phyloP scores from a whole-genome alignment of 116 monocot genomes.

The Posidonia oceanica region DNA sequence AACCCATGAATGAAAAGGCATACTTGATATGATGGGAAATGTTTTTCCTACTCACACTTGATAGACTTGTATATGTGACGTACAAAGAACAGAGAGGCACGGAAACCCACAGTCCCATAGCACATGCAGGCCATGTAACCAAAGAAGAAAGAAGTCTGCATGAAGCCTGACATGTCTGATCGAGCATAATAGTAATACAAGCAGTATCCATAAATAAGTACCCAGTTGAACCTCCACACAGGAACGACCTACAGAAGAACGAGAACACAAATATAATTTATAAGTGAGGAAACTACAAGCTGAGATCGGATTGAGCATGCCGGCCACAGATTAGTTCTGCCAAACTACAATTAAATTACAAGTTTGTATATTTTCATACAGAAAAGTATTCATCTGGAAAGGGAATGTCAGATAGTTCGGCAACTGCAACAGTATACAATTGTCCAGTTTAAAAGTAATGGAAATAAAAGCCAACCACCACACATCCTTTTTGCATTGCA shows the following conservation, averaged over 20 bases:
- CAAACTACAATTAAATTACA: neutral
- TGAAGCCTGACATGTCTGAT: slow-evolving; percentile 90
- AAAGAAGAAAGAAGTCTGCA: slow-evolving; percentile 95
- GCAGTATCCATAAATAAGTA: slow-evolving; percentile 74
- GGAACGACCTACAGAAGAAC: slow-evolving; percentile 44
- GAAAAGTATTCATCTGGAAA: neutral
- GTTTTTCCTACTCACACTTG: slow-evolving; percentile 56
- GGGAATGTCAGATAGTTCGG: no score
- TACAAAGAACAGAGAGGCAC: slow-evolving; percentile 72
- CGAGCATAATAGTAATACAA: slow-evolving; percentile 76
- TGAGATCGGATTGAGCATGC: neutral
- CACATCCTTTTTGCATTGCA: no score
- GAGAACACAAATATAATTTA: neutral
- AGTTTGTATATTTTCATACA: neutral
- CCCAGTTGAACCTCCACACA: slow-evolving; percentile 87
- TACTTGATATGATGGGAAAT: neutral
- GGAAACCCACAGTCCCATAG: slow-evolving; percentile 73
- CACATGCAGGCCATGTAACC: slow-evolving; percentile 95
- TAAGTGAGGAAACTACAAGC: neutral
- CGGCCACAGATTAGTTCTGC: neutral
- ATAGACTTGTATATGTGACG: slow-evolving; percentile 91
- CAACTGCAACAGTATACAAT: no score
- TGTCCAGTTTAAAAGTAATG: no score
- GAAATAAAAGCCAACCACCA: no score
- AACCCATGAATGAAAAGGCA: neutral